Percentiles rank a stretch among this genome's conserved stretches.
phyloP scores from a whole-genome alignment of 1,284 basidiomycete genomes.

The Rhodotorula sp. region DNA sequence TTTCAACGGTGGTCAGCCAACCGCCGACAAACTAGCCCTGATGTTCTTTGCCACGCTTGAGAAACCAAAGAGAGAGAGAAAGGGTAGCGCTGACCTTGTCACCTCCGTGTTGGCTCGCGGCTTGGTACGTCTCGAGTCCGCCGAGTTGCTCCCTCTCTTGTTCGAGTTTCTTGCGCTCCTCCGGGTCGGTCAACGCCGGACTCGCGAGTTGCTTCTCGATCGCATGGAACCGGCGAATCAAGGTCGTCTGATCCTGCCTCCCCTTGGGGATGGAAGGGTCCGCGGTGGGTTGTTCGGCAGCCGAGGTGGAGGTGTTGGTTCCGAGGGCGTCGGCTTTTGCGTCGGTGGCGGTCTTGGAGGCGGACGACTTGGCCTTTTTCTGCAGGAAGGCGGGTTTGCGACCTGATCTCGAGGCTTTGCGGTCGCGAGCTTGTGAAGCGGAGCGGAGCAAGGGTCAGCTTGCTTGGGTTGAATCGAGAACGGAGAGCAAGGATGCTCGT shows the following conservation, averaged over 20 bases:
- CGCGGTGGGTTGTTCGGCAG: not conserved
- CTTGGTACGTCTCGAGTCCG: slow-evolving; percentile 44
- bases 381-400: slow-evolving; percentile 32
- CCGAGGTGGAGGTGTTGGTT: not conserved
- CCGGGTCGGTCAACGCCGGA: slow-evolving; percentile 29
- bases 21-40: no score
- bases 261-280: slow-evolving; percentile 2
- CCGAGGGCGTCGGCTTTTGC: slow-evolving; percentile 1
- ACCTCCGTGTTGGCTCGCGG: slow-evolving; percentile 42
- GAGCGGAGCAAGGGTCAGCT: slow-evolving; percentile 4
- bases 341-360: not conserved
- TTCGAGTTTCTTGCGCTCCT: slow-evolving; percentile 27
- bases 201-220: slow-evolving; percentile 43
- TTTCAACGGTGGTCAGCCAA: no score
- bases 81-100: slow-evolving; percentile 15
- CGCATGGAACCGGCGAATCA: slow-evolving; percentile 44
- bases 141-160: slow-evolving; percentile 38
- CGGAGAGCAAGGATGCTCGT: no score
- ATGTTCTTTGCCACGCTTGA: no score
- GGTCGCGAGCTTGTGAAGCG: slow-evolving; percentile 11
- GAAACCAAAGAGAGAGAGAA: no score
- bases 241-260: slow-evolving; percentile 19
- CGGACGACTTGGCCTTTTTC: slow-evolving; percentile 12
- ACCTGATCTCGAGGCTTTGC: slow-evolving; percentile 24
- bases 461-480: not conserved